Evolutionary conservation across 1,284 basidiomycete species (phyloP), one percentile per base, ranked within the genome.

Genomic region (Fomitiporia mediterranea): DNA sequence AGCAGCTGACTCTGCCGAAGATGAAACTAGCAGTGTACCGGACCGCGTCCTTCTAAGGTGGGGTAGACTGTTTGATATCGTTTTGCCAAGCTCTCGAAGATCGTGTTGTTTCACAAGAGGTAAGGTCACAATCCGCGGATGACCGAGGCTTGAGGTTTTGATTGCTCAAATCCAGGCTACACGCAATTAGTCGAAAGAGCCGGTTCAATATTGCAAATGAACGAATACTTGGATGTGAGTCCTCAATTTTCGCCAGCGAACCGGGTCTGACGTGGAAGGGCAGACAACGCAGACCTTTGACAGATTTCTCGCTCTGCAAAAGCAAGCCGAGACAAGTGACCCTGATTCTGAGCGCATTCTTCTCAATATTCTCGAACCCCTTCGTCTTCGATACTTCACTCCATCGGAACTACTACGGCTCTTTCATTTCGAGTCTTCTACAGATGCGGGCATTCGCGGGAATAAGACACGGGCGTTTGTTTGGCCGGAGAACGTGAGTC

Each of bases 51-150:
- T 91, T 8, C 62, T 69, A 61, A 89, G 84, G 67, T 90, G 88
- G 85, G 88, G 87, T 0, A 72, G 82, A 23, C 68, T 90, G 23
- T 90, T 90, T 63, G 88, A 91, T 62, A 88, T 91, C 47, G 83
- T 89, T 7, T 66, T 79, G 6, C 86, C 86, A 0, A 81, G 79
- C 3, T 71, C 79, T n/a, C 67, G 67, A 42, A 70, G 85, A 50
- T 82, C 80, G 1, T 90, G 88, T 62, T 91, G 88, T 67, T 91
- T 91, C 64, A 91, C 88, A 17, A 70, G 88, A 71, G 86, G 87
- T 87, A 60, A 34, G 46, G n/a, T n/a, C n/a, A n/a, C 30, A n/a
- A 19, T 50, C 2, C 19, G 17, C n/a, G 30, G 8, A 13, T 35
- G 11, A 17, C 35, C 13, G 19, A 25, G 9, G 13, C 4, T 48